Percentiles rank a stretch among this genome's conserved stretches.
These are phyloP conservation scores for Pleurotus platypus DNA, from an alignment of 768 basidiomycete genomes.

Conservation along the genomic window DNA sequence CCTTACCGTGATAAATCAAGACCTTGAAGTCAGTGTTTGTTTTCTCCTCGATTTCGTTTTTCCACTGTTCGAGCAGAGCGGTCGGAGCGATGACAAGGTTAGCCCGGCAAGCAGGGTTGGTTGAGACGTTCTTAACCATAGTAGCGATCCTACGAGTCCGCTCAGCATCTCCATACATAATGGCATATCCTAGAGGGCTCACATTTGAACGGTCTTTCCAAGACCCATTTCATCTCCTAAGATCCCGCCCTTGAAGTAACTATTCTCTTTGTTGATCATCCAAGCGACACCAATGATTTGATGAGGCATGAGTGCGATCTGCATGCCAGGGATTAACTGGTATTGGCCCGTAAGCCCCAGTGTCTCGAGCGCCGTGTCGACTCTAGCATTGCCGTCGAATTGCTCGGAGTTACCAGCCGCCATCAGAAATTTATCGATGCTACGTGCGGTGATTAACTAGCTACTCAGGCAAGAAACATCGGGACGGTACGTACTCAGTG, in stretches of 20 bases:
- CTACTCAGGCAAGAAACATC: neutral
- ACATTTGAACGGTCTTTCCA: slow-evolving; percentile 55
- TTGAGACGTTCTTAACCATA: slow-evolving; percentile 50
- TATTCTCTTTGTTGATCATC: slow-evolving; percentile 52
- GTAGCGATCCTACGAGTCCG: slow-evolving; percentile 46
- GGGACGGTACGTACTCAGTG: slow-evolving; percentile 41
- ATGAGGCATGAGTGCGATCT: slow-evolving; percentile 63
- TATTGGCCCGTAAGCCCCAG: slow-evolving; percentile 48
- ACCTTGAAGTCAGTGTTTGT: slow-evolving; percentile 45
- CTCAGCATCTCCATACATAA: slow-evolving; percentile 6
- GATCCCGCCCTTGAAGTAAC: slow-evolving; percentile 40
- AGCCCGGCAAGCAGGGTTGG: slow-evolving; percentile 49
- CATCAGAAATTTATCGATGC: slow-evolving; percentile 51
- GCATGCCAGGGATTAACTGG: slow-evolving; percentile 54
- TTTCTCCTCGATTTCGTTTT: slow-evolving; percentile 55
- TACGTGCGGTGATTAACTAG: slow-evolving; percentile 16
- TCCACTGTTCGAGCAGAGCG: slow-evolving; percentile 68
- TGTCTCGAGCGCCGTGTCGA: slow-evolving; percentile 52
- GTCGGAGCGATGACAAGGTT: slow-evolving; percentile 68
- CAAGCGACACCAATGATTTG: slow-evolving; percentile 61
- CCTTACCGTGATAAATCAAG: slow-evolving; percentile 59
- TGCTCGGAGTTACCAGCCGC: slow-evolving; percentile 53
- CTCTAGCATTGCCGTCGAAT: slow-evolving; percentile 56
- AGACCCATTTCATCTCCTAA: slow-evolving; percentile 59
- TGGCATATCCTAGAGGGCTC: slow-evolving; percentile 3